Evolutionary conservation across 2,329 filamentous ascomycete species (phyloP), one percentile per base, ranked within the genome.

Genomic region (Cladosporium sp.): DNA sequence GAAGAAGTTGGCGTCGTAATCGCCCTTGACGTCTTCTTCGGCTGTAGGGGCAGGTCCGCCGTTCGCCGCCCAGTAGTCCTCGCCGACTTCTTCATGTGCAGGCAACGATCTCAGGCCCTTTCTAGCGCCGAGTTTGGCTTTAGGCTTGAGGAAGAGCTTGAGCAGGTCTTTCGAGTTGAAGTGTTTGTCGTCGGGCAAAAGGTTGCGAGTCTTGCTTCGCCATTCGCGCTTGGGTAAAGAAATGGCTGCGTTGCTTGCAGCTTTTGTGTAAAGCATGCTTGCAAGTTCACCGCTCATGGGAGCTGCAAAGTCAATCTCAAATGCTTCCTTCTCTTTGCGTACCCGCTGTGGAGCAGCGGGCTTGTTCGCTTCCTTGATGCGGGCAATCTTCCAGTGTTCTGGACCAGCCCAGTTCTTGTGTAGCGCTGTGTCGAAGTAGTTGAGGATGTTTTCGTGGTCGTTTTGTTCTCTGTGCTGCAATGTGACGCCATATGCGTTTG

Each of bases 1-100:
- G 82, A 98, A 99, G 85, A 98, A 99, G 78, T 98, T 91, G 67
- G 95, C 94, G 77, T 98, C 93, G 78, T 98, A 99, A 75, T 96
- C 90, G 68, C 93, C 93, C 71, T 87, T 83, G 2, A 85, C 78
- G 64, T 63, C 70, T 64, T 70, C 70, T 64, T 77, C 75, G 47
- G 77, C 73, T 38, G 71, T 70, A 32, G 62, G 68, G 32, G 73
- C 72, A 75, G 76, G 61, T 81, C 86, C 71, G 81, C 88, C 76
- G 87, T 91, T 80, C 85, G 88, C 49, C 5, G 95, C 95, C 93
- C 95, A 99, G 81, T 96, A 98, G 24, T 91, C 93, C 79, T 97
- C 94, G 74, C 98, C 92, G 83, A 97, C 92, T 67, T 97, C 92
- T 49, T 88, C 91, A 67, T 89, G 87, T 85, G 86, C 10, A 87